Percentiles rank a stretch among this genome's conserved stretches.
phyloP scores from a whole-genome alignment of 2,329 filamentous ascomycete species.

The Hypoxylon sp. region DNA sequence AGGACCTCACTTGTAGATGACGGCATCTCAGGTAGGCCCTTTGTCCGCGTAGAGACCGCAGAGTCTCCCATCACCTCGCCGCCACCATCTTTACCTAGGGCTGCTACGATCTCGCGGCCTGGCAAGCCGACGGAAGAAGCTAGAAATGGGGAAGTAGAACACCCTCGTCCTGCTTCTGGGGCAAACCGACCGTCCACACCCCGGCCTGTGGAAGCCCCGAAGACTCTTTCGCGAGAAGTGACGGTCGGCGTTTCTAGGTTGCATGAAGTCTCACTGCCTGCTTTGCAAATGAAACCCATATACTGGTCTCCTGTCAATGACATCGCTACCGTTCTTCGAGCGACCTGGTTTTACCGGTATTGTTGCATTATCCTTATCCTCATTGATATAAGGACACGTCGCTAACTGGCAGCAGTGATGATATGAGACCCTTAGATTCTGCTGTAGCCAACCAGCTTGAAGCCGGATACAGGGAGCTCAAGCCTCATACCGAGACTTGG shows the following conservation, averaged over 20 bases:
- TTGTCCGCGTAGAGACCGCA: slow-evolving; percentile 55
- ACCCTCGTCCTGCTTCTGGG: slow-evolving; percentile 15
- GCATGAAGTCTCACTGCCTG: slow-evolving; percentile 85
- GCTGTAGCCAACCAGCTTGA: slow-evolving; percentile 91
- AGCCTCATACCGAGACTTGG: slow-evolving; percentile 93
- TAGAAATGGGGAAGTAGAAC: slow-evolving; percentile 19
- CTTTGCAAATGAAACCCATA: slow-evolving; percentile 90
- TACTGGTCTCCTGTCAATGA: slow-evolving; percentile 98
- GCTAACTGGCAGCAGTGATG: slow-evolving; percentile 62
- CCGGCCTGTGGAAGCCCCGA: slow-evolving; percentile 34
- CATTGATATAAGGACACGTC: not conserved
- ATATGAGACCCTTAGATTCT: slow-evolving; percentile 88
- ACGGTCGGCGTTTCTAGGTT: slow-evolving; percentile 90
- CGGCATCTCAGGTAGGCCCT: slow-evolving; percentile 63
- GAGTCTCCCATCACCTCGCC: slow-evolving; percentile 43
- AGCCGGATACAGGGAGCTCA: slow-evolving; percentile 84
- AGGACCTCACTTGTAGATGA: slow-evolving; percentile 50
- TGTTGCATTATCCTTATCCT: slow-evolving; percentile 16
- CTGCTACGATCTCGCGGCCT: slow-evolving; percentile 20
- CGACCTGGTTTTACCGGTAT: slow-evolving; percentile 93
- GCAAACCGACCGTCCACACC: slow-evolving; percentile 27
- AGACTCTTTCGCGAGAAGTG: slow-evolving; percentile 60
- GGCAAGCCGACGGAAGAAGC: slow-evolving; percentile 38
- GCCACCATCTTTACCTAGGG: slow-evolving; percentile 40
- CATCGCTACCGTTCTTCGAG: slow-evolving; percentile 79